Evolutionary conservation across 169 alveolate species (phyloP).

Genomic region (Plasmodium vivax): DNA sequence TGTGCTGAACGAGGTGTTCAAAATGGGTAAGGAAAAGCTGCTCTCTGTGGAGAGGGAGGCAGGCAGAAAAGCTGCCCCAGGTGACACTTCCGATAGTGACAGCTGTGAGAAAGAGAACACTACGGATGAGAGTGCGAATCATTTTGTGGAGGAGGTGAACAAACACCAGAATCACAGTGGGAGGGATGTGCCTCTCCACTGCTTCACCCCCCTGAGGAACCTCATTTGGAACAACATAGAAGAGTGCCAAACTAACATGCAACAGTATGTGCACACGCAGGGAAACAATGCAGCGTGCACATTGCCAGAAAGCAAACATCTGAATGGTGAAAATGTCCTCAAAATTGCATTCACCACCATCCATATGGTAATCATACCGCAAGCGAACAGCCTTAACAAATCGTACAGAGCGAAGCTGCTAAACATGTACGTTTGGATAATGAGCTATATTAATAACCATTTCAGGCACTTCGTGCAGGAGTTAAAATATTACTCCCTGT

Average conservation of each 20-base stretch:
- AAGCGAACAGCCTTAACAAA: slow-evolving; percentile 2
- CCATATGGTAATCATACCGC: slow-evolving; percentile 18
- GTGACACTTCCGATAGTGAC: background rate
- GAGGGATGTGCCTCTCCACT: background rate
- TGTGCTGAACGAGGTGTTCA: slow-evolving; percentile 22
- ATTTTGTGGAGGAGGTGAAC: background rate
- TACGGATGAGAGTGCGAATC: background rate
- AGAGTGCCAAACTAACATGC: slow-evolving; percentile 7
- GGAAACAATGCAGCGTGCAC: background rate
- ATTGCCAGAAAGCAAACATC: background rate
- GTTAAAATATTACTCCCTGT: slow-evolving; percentile 10
- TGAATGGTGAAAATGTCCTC: slow-evolving; percentile 18
- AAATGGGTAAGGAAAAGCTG: slow-evolving; percentile 29
- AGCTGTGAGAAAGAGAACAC: slow-evolving; percentile 3
- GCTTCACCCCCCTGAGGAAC: background rate
- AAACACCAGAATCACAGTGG: background rate
- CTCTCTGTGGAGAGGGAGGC: background rate
- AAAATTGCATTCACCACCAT: slow-evolving; percentile 7
- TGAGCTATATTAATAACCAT: background rate
- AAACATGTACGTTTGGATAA: slow-evolving; percentile 45
- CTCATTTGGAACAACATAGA: slow-evolving; percentile 8
- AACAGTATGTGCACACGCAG: background rate
- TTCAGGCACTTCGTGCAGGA: slow-evolving; percentile 18
- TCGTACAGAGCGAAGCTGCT: slow-evolving; percentile 3
- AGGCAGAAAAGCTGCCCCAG: background rate